These are phyloP conservation scores for Ogataea zsoltii DNA, from an alignment of 805 yeast genomes.

Conservation along the genomic window DNA sequence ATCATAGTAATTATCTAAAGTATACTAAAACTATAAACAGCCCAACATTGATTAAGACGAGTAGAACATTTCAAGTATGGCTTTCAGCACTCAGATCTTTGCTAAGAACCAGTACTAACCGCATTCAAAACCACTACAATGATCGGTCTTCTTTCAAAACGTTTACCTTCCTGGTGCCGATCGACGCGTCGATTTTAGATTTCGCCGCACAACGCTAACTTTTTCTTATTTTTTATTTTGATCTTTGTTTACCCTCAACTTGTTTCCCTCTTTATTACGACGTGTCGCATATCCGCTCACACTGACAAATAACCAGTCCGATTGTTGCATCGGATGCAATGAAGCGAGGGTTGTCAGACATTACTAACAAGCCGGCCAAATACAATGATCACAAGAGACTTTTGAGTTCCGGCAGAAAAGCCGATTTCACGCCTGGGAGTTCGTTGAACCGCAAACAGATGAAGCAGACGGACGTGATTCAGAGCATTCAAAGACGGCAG, in stretches of 20 bases:
- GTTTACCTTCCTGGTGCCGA: neutral
- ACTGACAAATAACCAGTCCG: neutral
- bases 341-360: slow-evolving; percentile 7
- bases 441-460: slow-evolving; percentile 2
- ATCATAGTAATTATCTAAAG: no score
- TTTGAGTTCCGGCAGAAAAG: neutral
- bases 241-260: no score
- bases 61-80: no score
- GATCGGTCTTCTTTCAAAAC: no score
- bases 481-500: slow-evolving; percentile 15
- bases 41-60: no score
- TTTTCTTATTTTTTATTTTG: neutral
- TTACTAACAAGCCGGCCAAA: slow-evolving; percentile 3
- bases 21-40: no score
- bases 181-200: neutral
- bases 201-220: neutral
- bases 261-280: neutral
- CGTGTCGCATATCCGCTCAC: neutral
- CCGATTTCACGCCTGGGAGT: slow-evolving; percentile 2
- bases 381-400: slow-evolving; percentile 2
- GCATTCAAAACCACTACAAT: no score
- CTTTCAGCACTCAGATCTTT: no score
- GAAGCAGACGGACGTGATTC: slow-evolving; percentile 14
- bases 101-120: no score
- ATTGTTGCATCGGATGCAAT: neutral